Conservation (phyloP, 208 protist genomes). For the Borovskyia barvae region DNA sequence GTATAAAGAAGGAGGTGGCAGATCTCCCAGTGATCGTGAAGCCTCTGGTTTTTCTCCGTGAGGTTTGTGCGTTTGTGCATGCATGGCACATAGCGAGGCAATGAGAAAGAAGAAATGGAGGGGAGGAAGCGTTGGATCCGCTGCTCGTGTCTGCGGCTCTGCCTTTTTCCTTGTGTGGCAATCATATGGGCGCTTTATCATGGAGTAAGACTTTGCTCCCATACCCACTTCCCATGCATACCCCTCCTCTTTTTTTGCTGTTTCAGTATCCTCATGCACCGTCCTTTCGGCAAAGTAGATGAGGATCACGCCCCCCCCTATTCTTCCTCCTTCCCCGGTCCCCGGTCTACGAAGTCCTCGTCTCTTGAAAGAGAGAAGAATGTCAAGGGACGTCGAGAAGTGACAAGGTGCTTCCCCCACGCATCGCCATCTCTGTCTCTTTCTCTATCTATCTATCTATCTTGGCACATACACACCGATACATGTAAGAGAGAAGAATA, state of each 20-base stretch:
- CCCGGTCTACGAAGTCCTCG: too few relatives aligned
- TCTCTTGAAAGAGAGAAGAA: too few relatives aligned
- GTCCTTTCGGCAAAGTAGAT: too few relatives aligned
- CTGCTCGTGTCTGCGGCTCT: not conserved
- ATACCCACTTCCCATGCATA: too few relatives aligned
- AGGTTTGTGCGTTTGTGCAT: not conserved
- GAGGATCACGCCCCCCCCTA: too few relatives aligned
- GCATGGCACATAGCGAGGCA: not conserved
- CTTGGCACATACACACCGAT: not conserved
- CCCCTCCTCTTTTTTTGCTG: too few relatives aligned
- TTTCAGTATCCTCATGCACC: too few relatives aligned
- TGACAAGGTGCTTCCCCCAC: not conserved
- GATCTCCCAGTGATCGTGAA: not conserved
- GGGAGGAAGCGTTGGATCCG: not conserved
- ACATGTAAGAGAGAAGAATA: not conserved
- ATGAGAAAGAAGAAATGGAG: not conserved
- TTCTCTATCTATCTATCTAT: conserved; percentile 4
- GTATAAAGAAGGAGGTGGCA: not conserved
- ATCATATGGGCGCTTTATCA: too few relatives aligned
- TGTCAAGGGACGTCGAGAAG: too few relatives aligned
- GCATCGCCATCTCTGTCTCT: not conserved
- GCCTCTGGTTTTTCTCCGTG: not conserved
- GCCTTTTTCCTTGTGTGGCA: not conserved
- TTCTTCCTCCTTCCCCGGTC: too few relatives aligned
- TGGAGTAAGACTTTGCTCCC: too few relatives aligned